Evolutionary conservation across 2,329 filamentous ascomycete genomes (phyloP).

Genomic region (Hortaea sp.): DNA sequence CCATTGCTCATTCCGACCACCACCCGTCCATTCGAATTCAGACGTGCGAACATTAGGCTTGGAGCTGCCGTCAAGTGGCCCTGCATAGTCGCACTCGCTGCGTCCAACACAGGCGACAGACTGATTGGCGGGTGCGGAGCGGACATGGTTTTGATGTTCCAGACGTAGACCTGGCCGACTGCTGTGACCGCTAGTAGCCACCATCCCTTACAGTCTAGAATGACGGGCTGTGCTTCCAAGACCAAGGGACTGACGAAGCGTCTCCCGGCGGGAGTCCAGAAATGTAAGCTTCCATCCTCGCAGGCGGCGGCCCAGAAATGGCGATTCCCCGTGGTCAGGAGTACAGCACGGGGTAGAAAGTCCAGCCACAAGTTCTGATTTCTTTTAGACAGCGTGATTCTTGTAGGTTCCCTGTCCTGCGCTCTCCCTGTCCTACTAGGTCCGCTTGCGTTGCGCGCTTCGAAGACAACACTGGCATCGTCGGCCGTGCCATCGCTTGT

Average conservation of each 20-base stretch:
- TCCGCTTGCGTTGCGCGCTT: conserved; percentile 68
- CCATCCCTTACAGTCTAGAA: conserved; percentile 79
- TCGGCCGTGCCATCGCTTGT: conserved; percentile 36
- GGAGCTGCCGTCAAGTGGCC: conserved; percentile 70
- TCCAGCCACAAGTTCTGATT: conserved; percentile 86
- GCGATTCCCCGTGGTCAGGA: conserved; percentile 84
- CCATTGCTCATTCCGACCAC: conserved; percentile 89
- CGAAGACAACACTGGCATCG: conserved; percentile 59
- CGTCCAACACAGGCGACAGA: conserved; percentile 76
- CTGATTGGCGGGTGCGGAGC: conserved; percentile 78
- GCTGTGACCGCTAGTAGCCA: conserved; percentile 87
- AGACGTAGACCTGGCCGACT: conserved; percentile 81
- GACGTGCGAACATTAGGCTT: conserved; percentile 77
- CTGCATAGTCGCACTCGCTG: conserved; percentile 69
- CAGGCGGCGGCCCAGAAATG: conserved; percentile 89
- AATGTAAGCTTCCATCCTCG: conserved; percentile 81
- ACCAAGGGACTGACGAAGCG: conserved; percentile 76
- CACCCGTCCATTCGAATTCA: conserved; percentile 79
- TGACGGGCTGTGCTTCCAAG: conserved; percentile 85
- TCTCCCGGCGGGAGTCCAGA: conserved; percentile 87
- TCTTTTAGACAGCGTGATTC: conserved; percentile 70
- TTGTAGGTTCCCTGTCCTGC: conserved; percentile 67
- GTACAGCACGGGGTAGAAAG: conserved; percentile 72
- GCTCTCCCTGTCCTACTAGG: conserved; percentile 49
- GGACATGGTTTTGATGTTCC: conserved; percentile 76